These are phyloP conservation scores for Colletotrichum spinosum DNA, from an alignment of 2,329 filamentous ascomycete genomes.

Conservation along the genomic window DNA sequence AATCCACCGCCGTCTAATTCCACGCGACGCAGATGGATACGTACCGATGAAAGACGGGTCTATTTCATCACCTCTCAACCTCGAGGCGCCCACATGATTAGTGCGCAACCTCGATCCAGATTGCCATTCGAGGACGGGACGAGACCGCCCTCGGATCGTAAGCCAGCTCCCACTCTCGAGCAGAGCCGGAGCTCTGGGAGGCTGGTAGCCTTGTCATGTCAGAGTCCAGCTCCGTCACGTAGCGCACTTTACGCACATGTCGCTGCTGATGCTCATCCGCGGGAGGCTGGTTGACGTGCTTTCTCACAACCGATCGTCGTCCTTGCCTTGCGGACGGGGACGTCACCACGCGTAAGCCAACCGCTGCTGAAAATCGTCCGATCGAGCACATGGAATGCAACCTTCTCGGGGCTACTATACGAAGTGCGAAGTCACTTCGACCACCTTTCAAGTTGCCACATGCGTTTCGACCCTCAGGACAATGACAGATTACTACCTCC, in stretches of 20 bases:
- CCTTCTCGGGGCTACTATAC: background rate
- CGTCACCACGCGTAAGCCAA: conserved; percentile 30
- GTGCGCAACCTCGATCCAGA: conserved; percentile 25
- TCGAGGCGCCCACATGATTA: conserved; percentile 2
- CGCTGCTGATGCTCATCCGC: background rate
- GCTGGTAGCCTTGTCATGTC: too few species aligned
- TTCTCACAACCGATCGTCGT: conserved; percentile 20
- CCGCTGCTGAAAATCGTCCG: conserved; percentile 11
- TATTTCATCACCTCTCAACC: conserved; percentile 34
- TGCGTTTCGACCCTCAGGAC: too few species aligned
- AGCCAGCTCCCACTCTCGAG: background rate
- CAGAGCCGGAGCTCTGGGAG: too few species aligned
- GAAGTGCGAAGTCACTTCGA: conserved; percentile 4
- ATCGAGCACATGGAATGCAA: conserved; percentile 17
- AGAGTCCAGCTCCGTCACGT: too few species aligned
- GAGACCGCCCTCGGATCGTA: conserved; percentile 21
- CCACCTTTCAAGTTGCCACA: background rate
- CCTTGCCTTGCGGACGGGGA: conserved; percentile 15
- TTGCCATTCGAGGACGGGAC: conserved; percentile 17
- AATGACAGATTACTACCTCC: too few species aligned
- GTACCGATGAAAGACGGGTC: conserved; percentile 2
- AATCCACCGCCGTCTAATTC: conserved; percentile 10
- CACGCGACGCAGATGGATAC: conserved; percentile 13
- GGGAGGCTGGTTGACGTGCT: conserved; percentile 14
- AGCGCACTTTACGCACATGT: too few species aligned